phyloP scores from a whole-genome alignment of 2,329 filamentous ascomycete genomes.

The Fusarium denticulatum region DNA sequence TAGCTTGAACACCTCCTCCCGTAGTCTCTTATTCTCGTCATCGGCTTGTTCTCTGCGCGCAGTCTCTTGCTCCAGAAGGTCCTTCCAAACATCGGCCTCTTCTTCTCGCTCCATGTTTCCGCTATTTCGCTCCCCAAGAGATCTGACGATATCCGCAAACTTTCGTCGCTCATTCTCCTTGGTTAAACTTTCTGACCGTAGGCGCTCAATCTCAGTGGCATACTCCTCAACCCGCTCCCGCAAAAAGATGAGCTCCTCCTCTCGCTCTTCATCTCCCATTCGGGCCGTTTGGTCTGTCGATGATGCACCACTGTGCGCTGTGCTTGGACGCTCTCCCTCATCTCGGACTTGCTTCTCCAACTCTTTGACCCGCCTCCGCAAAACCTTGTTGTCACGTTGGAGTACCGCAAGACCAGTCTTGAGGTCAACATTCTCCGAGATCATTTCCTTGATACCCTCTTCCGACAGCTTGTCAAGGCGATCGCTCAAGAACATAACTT shows the following conservation, averaged over 20 bases:
- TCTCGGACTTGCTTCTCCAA: conserved; percentile 82
- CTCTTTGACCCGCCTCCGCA: conserved; percentile 85
- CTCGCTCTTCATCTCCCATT: conserved; percentile 72
- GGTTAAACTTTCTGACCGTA: conserved; percentile 79
- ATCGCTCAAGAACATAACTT: conserved; percentile 96
- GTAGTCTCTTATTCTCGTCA: conserved; percentile 84
- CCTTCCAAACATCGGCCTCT: conserved; percentile 90
- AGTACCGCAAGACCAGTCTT: conserved; percentile 89
- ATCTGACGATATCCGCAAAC: conserved; percentile 80
- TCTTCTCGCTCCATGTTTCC: conserved; percentile 65
- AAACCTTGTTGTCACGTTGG: conserved; percentile 87
- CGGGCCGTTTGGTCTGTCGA: conserved; percentile 67
- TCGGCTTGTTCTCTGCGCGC: conserved; percentile 89
- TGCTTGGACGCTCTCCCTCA: conserved; percentile 70
- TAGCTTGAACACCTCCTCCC: conserved; percentile 83
- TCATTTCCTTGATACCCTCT: conserved; percentile 97
- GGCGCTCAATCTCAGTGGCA: conserved; percentile 82
- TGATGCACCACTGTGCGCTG: conserved; percentile 64
- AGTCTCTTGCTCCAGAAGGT: conserved; percentile 91
- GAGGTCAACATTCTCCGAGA: conserved; percentile 94
- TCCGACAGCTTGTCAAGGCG: conserved; percentile 92
- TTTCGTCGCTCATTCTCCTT: conserved; percentile 88
- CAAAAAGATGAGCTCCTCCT: conserved; percentile 87
- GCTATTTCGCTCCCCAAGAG: conserved; percentile 60
- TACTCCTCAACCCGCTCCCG: conserved; percentile 88